A percentile compares a stretch with the other conserved stretches of the same genome.
Conservation (phyloP, 257 asterid genomes). For the Lantana camara region DNA sequence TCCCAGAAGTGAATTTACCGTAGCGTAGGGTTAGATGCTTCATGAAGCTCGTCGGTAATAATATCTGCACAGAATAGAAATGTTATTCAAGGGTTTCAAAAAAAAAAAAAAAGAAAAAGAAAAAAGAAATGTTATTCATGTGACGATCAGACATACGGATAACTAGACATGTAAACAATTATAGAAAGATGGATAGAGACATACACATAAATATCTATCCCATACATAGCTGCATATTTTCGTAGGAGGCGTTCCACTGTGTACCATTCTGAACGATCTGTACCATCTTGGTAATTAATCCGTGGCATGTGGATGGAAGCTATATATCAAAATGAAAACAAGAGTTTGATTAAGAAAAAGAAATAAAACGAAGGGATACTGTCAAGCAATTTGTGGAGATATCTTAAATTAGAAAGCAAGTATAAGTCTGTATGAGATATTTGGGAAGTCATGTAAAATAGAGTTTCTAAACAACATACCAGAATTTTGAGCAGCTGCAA, state of each 20-base stretch:
- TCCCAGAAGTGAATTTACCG: slow-evolving; percentile 9
- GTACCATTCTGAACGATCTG: slow-evolving; percentile 93
- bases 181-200: slow-evolving; percentile 36
- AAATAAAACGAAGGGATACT: not conserved
- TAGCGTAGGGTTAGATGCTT: slow-evolving; percentile 17
- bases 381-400: not conserved
- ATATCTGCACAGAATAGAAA: slow-evolving; percentile 56
- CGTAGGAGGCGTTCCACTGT: slow-evolving; percentile 84
- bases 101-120: no score
- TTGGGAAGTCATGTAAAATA: slow-evolving; percentile 3
- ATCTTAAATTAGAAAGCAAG: slow-evolving; percentile 2
- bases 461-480: slow-evolving; percentile 52
- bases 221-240: slow-evolving; percentile 72
- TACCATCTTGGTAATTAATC: slow-evolving; percentile 71
- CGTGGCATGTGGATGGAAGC: slow-evolving; percentile 98
- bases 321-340: slow-evolving; percentile 31
- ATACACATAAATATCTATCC: slow-evolving; percentile 70
- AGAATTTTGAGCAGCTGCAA: slow-evolving; percentile 73
- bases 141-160: slow-evolving; percentile 10
- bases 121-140: slow-evolving; percentile 9
- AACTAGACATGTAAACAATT: not conserved
- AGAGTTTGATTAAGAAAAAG: not conserved
- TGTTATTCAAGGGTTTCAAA: no score
- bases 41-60: slow-evolving; percentile 61
- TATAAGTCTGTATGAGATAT: not conserved